Evolutionary conservation across 2,329 filamentous ascomycete species (phyloP), one percentile per base, ranked within the genome.

Genomic region (Cladophialophora carrionii): DNA sequence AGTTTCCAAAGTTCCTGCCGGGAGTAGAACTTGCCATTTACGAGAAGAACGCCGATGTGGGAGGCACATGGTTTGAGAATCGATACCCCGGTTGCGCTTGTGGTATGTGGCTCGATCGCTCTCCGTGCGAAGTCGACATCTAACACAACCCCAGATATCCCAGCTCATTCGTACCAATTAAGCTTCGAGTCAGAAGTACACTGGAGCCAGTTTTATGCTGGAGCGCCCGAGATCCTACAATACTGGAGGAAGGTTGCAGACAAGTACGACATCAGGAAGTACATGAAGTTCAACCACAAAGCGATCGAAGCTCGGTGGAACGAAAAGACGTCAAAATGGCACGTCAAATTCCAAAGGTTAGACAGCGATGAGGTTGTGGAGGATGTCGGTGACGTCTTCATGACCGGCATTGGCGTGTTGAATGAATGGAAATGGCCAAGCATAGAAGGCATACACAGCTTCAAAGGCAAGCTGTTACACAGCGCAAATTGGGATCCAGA

Each of bases 341-440:
- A 66, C 52, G 64, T 66, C 29, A 68, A 66, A 26, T 57, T 72
- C 37, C 56, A 64, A 46, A 65, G 63, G 14, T 31, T 64, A 8
- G 69, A 64, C 49, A 62, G 54, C 43, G 52, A 58, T 8, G 66
- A 71, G 57, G 59, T 70, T 8, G 62, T 71, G 22, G 70, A 73
- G 43, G 73, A 75, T 53, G 63, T 67, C 46, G 80, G 80, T 4
- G 83, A 86, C 68, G 86, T 87, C 63, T 74, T 87, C 12, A 78
- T 87, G 32, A 85, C 82, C 9, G 85, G 82, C 1, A 83, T 86
- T 34, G 85, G 86, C 0, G 83, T 85, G 66, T 74, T 87, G 32
- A 87, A 87, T 70, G 74, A 81, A 43, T 85, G 85, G 0, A 75
- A 77, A 70, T 69, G 78, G 78, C 58, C 77, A 58, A 48, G 71